phyloP scores from a whole-genome alignment of 208 protist species.

The Crithidia acanthocephali region DNA sequence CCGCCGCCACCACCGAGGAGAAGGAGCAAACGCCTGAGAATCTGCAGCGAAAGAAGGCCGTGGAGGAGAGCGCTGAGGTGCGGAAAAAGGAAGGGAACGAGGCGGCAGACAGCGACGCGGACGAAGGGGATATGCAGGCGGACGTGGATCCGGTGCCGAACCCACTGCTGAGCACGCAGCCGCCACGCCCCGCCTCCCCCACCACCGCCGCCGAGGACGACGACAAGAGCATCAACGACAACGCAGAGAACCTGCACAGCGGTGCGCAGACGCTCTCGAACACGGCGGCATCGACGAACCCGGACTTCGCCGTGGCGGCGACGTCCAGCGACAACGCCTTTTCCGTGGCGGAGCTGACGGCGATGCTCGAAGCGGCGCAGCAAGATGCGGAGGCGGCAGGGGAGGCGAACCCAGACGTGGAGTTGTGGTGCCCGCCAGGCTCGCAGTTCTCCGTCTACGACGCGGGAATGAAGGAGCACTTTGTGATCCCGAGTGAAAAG shows the following conservation, averaged over 20 bases:
- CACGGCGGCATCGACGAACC: too few species aligned
- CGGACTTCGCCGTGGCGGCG: too few species aligned
- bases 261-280: too few species aligned
- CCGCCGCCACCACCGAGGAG: neutral
- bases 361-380: slow-evolving; percentile 17
- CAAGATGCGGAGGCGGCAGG: neutral
- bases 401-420: neutral
- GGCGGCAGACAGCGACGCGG: neutral
- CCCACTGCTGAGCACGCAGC: slow-evolving; percentile 11
- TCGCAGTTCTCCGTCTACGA: slow-evolving; percentile 68
- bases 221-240: neutral
- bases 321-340: neutral
- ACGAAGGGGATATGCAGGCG: neutral
- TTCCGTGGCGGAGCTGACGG: slow-evolving; percentile 31
- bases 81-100: neutral
- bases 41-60: too few species aligned
- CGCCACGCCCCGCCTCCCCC: neutral
- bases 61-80: neutral
- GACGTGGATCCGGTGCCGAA: neutral
- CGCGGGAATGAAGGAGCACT: slow-evolving; percentile 56
- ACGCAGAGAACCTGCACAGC: too few species aligned
- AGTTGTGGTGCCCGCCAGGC: slow-evolving; percentile 33
- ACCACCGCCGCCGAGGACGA: neutral
- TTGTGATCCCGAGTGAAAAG: slow-evolving; percentile 50
- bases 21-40: too few species aligned